These are phyloP conservation scores for Spergularia bocconei DNA, from an alignment of 148 eudicot genomes.

Conservation along the genomic window DNA sequence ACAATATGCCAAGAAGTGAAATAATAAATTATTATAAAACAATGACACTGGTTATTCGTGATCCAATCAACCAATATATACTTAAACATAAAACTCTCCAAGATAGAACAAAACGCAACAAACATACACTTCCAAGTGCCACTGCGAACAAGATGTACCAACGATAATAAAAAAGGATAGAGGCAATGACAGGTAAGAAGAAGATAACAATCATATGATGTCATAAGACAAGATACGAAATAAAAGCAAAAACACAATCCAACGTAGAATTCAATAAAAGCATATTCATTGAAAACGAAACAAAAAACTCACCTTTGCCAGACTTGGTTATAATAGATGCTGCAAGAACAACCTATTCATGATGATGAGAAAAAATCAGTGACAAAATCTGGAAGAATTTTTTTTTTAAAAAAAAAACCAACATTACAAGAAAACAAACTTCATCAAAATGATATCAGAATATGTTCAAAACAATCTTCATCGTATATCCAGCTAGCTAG, in stretches of 20 bases:
- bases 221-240: neutral
- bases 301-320: constrained; percentile 41
- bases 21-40: neutral
- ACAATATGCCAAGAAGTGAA: neutral
- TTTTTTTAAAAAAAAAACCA: neutral
- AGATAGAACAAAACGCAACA: neutral
- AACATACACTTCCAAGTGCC: neutral
- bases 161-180: neutral
- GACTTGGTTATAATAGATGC: constrained; percentile 45
- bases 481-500: neutral
- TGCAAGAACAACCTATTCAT: constrained; percentile 44
- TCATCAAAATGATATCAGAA: neutral
- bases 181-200: neutral
- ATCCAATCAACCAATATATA: neutral
- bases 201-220: neutral
- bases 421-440: neutral
- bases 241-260: neutral
- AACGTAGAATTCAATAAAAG: neutral
- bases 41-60: neutral
- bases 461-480: neutral
- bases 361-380: constrained; percentile 6
- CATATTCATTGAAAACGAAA: neutral
- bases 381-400: neutral
- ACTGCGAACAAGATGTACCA: neutral
- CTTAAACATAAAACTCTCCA: neutral